Evolutionary conservation across 202 grass and related monocot species (phyloP).

Genomic region (Musa balbisiana): DNA sequence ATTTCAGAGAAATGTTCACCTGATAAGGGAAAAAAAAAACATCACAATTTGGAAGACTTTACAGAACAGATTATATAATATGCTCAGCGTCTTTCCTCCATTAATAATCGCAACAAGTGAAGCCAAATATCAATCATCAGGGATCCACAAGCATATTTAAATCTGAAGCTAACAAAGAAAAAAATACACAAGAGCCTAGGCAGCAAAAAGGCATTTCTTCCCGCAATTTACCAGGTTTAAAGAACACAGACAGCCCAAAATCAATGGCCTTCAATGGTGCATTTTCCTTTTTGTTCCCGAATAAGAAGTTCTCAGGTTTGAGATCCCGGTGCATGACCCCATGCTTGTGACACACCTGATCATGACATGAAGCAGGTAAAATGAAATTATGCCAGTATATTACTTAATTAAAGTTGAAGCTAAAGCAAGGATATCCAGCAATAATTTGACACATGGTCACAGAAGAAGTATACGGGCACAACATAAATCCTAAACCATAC

Average conservation of each 20-base stretch:
- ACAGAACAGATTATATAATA: no score
- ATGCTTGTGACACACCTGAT: neutral
- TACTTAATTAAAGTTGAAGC: neutral
- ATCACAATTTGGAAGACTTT: neutral
- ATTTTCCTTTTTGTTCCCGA: conserved; percentile 7
- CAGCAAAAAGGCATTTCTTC: neutral
- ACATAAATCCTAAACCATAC: no score
- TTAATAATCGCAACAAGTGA: neutral
- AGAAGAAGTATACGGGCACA: no score
- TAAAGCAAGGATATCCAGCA: neutral
- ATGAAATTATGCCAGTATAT: neutral
- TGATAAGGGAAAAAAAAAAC: neutral
- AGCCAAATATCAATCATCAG: neutral
- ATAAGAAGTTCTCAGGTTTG: conserved; percentile 8
- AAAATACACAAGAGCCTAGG: neutral
- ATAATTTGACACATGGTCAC: neutral
- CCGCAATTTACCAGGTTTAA: neutral
- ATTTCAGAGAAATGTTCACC: neutral
- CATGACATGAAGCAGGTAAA: neutral
- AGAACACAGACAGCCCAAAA: conserved; percentile 1
- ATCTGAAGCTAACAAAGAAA: neutral
- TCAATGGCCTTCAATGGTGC: conserved; percentile 8
- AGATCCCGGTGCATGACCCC: conserved; percentile 7
- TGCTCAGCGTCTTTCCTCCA: neutral
- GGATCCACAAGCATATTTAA: no score